These are phyloP conservation scores for Yarrowia keelungensis DNA, from an alignment of 805 yeast species.

Conservation along the genomic window DNA sequence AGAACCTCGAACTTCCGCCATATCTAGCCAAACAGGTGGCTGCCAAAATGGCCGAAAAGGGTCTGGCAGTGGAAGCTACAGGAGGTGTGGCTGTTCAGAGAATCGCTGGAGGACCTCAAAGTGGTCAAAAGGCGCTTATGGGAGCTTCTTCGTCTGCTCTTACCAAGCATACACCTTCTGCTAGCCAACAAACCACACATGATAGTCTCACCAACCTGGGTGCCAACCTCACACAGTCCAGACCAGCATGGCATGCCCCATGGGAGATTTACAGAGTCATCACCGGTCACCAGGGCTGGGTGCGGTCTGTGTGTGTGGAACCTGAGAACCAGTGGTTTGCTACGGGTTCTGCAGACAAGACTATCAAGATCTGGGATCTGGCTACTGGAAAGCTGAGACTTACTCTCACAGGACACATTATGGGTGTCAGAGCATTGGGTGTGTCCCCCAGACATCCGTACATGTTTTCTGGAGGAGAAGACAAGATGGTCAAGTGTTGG, in stretches of 20 bases:
- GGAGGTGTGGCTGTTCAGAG: constrained; percentile 26
- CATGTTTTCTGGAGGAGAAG: constrained; percentile 91
- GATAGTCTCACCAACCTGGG: constrained; percentile 37
- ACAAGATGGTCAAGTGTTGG: constrained; percentile 93
- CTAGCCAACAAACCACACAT: constrained; percentile 4
- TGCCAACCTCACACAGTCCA: constrained; percentile 38
- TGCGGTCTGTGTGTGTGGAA: constrained; percentile 79
- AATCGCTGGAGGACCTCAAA: constrained; percentile 25
- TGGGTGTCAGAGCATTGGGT: constrained; percentile 82
- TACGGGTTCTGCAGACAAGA: constrained; percentile 87
- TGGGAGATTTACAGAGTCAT: constrained; percentile 79
- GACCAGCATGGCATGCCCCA: constrained; percentile 59
- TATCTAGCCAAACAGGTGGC: constrained; percentile 37
- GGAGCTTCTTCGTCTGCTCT: constrained; percentile 27
- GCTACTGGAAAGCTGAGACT: constrained; percentile 72
- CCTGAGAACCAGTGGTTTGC: constrained; percentile 91
- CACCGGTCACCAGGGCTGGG: constrained; percentile 94
- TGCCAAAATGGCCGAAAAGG: constrained; percentile 39
- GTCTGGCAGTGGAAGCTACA: constrained; percentile 31
- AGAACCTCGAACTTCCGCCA: constrained; percentile 37
- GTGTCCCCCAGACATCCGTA: constrained; percentile 83
- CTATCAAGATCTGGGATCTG: constrained; percentile 90
- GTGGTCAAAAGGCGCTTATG: constrained; percentile 10
- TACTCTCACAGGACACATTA: constrained; percentile 86
- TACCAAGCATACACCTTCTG: background rate